Evolutionary conservation across 495 filamentous ascomycete species (phyloP), one percentile per base, ranked within the genome.

Genomic region (Lichenothelia convexa): DNA sequence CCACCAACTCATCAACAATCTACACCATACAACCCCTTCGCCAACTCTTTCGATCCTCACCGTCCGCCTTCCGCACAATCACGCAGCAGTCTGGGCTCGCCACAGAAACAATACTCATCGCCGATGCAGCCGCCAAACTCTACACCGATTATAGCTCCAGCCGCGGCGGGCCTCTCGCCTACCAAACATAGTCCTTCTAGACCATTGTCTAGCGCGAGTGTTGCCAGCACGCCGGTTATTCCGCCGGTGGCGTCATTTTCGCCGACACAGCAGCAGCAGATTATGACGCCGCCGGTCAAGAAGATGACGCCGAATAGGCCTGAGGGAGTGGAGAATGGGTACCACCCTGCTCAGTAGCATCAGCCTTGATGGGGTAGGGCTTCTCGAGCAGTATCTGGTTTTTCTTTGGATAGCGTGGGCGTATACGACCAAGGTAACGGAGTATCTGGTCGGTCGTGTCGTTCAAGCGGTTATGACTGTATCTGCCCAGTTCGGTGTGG

Each of bases 151-250:
- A 68, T 36, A 63, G 78, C 29, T 44, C 61, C 17, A 56, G 62
- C 26, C 1, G 35, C 43, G n/a, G 74, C 71, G 3, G 80, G 80
- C 4, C 55, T 83, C 23, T 86, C 81, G 13, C 82, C 82, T 3
- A 76, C 68, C 27, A 91, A 91, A 50, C 75, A 83, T 26, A 69
- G 68, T 26, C 65, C 64, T 4, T 61, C 65, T 29, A 64, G 67
- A 12, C 63, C 65, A 1, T 39, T 59, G 23, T 64, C 66, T 11
- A 60, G 60, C 8, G 59, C 63, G 15, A 55, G 55, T 30, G 49
- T 68, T 20, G 54, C 58, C 5, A 57, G 61, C 5, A 60, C 61
- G 1, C 58, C 60, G 0, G 50, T 69, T 4, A 41, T 71, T 13
- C 67, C 65, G 12, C 67, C 65, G 0, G 57, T 67, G 5, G 61